These are phyloP conservation scores for Bryoerythrophyllum caledonicum DNA, from an alignment of 225 moss, liverwort and hornwort species.

Conservation along the genomic window DNA sequence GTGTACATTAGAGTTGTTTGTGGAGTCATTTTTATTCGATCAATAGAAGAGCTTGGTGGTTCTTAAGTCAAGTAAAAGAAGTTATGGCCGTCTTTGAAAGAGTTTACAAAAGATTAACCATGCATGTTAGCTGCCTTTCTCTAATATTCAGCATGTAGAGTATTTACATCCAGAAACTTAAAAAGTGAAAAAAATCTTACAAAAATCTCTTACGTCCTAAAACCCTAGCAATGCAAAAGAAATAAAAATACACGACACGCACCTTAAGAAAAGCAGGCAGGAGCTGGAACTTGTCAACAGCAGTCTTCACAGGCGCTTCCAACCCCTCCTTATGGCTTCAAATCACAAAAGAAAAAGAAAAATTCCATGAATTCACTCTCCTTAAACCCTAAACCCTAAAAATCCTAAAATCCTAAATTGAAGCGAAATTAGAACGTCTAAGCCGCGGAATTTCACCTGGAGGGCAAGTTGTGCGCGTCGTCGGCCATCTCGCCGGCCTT, in stretches of 20 bases:
- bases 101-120: too few relatives aligned
- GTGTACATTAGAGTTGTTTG: too few relatives aligned
- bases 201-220: neutral
- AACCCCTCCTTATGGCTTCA: slow-evolving; percentile 45
- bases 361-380: neutral
- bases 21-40: too few relatives aligned
- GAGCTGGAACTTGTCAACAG: slow-evolving; percentile 90
- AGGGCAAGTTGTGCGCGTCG: slow-evolving; percentile 11
- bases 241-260: neutral
- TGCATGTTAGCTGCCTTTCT: too few relatives aligned
- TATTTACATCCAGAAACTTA: too few relatives aligned
- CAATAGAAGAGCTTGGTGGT: too few relatives aligned
- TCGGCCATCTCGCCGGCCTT: slow-evolving; percentile 40
- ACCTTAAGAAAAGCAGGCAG: slow-evolving; percentile 99
- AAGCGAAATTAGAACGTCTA: neutral
- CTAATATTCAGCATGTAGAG: too few relatives aligned
- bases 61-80: too few relatives aligned
- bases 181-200: neutral
- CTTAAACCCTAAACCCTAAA: slow-evolving; percentile 10
- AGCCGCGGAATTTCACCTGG: slow-evolving; percentile 27
- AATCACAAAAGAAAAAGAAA: neutral
- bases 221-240: neutral
- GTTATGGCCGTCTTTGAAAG: too few relatives aligned
- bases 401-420: neutral
- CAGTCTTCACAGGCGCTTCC: slow-evolving; percentile 65